Percentiles rank a stretch among this genome's conserved stretches.
Evolutionary conservation across 1,284 basidiomycete species (phyloP).

Genomic region (Nidula niveotomentosa): DNA sequence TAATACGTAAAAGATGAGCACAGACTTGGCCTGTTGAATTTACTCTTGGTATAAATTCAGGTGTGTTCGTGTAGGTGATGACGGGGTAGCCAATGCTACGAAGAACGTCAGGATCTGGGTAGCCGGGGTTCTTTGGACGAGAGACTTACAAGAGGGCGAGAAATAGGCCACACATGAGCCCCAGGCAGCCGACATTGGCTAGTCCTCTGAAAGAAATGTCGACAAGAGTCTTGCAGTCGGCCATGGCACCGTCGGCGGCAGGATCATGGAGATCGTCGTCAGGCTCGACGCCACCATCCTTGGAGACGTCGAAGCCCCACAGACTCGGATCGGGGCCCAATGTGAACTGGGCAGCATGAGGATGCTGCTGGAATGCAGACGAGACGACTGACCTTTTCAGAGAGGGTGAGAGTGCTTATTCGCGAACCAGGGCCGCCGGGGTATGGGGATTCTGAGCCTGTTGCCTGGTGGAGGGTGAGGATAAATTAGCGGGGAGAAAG

Average conservation of each 20-base stretch:
- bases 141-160: conserved; percentile 51
- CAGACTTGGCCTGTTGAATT: conserved; percentile 58
- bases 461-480: conserved; percentile 17
- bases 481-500: not conserved
- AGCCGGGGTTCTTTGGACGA: not conserved
- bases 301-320: conserved; percentile 51
- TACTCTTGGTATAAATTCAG: conserved; percentile 57
- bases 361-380: not conserved
- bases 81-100: conserved; percentile 55
- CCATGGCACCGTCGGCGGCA: not conserved
- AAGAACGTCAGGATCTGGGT: not conserved
- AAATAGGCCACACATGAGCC: conserved; percentile 45
- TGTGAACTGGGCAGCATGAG: conserved; percentile 37
- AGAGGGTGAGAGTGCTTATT: conserved; percentile 35
- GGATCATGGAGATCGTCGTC: conserved; percentile 63
- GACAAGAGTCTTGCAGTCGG: not conserved
- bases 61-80: conserved; percentile 46
- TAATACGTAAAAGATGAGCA: conserved; percentile 1
- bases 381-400: conserved; percentile 29
- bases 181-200: conserved; percentile 65
- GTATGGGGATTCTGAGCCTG: conserved; percentile 37
- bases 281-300: conserved; percentile 41
- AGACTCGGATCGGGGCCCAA: conserved; percentile 50
- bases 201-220: conserved; percentile 46
- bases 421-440: conserved; percentile 33